Base-by-base conservation (phyloP, 2,329 filamentous ascomycete species). In the Aspergillus sp. region DNA sequence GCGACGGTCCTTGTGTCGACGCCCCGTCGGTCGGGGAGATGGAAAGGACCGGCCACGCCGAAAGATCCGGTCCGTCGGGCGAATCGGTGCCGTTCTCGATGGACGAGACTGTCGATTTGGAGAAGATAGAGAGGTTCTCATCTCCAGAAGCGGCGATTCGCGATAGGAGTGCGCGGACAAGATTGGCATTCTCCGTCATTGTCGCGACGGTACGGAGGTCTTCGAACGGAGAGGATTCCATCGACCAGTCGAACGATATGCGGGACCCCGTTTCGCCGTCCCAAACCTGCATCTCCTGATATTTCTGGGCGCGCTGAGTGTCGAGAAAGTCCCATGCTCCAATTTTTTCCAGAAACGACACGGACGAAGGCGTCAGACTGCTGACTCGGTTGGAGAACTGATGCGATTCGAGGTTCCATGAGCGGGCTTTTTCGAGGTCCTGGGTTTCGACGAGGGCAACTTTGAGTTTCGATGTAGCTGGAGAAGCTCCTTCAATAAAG, bases 251-350 rank as follows among this genome's bases (percentile, higher is more conserved):
- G 75, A 99, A 99, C 67, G 91, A 90, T 73, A 99, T 95, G 67
- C 88, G 86, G 39, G 92, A 91, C 60, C 87, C 92, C 46, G 90
- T 91, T 58, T 96, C 86, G 63, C 94, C 96, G 75, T 99, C 95
- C 95, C 96, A 99, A 32, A 98, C 95, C 75, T 96, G 90, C 95
- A 99, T 99, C 69, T 94, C 90, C 60, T 96, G 88, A 75, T 97
- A 99, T 0, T 88, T 85, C 78, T 97, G 93, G 36, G 95, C 86
- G 32, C 95, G 87, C 6, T 85, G 81, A 47, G 82, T 79, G 66
- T 90, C 84, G 61, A 97, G 80, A 71, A 96, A 87, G 6, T 82
- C 72, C 95, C 94, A 98, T 53, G 90, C 92, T 39, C 94, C 95
- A 61, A 96, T 95, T 4, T 84, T 81, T 71, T 91, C 83, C 63